Evolutionary conservation across 768 basidiomycete species (phyloP).

Genomic region (Mycena metata): DNA sequence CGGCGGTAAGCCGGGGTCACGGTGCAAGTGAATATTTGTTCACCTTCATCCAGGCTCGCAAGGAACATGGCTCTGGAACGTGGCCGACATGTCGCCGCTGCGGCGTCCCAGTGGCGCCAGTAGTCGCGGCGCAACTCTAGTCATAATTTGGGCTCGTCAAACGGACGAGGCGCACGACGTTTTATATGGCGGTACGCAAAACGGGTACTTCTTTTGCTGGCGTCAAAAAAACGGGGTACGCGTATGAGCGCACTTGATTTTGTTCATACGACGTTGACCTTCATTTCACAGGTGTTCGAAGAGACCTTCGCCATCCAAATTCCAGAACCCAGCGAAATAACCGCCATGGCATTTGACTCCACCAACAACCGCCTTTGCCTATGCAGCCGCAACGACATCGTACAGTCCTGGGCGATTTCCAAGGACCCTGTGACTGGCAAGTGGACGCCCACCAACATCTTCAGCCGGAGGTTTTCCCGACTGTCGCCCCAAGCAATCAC

Average conservation of each 20-base stretch:
- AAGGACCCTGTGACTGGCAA: conserved; percentile 2
- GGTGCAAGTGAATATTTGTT: not conserved
- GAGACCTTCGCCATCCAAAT: conserved; percentile 16
- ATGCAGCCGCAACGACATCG: conserved; percentile 15
- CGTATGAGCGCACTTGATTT: not conserved
- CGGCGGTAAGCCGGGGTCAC: conserved; percentile 20
- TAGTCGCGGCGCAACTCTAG: not conserved
- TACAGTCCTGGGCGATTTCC: conserved; percentile 17
- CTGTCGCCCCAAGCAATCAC: conserved; percentile 16
- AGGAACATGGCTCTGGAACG: no score
- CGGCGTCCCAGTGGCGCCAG: no score
- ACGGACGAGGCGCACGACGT: conserved; percentile 15
- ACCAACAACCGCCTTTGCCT: not conserved
- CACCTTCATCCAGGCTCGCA: not conserved
- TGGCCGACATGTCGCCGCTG: not conserved
- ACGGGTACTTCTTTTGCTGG: conserved; percentile 23
- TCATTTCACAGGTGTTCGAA: conserved; percentile 16
- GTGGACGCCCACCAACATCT: conserved; percentile 3
- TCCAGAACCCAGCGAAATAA: no score
- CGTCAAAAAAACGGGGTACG: conserved; percentile 2
- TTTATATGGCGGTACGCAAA: conserved; percentile 17
- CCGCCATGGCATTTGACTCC: no score
- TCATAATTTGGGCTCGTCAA: conserved; percentile 14
- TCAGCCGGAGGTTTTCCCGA: conserved; percentile 9
- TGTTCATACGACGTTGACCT: conserved; percentile 13